Percentiles rank a stretch among this genome's conserved stretches.
These are phyloP conservation scores for Pleurotus tuber-regium DNA, from an alignment of 768 basidiomycete species.

Conservation along the genomic window DNA sequence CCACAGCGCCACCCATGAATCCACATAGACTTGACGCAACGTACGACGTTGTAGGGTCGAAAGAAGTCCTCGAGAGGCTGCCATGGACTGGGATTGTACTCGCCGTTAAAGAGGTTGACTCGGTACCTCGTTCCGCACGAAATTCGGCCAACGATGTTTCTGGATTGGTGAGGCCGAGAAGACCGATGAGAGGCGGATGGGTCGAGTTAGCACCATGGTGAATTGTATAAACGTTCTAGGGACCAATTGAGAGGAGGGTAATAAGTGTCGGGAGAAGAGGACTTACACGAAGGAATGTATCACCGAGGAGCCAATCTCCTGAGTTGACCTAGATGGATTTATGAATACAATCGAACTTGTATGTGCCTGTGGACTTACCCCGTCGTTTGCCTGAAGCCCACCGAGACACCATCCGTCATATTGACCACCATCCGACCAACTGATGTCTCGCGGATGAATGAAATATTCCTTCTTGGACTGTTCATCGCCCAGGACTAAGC, in stretches of 20 bases:
- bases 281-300: constrained; percentile 52
- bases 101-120: constrained; percentile 18
- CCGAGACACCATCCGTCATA: constrained; percentile 52
- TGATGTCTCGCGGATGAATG: constrained; percentile 51
- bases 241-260: constrained; percentile 11
- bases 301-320: constrained; percentile 63
- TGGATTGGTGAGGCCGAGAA: constrained; percentile 42
- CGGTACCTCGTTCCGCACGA: constrained; percentile 38
- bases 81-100: not conserved
- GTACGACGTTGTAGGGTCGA: constrained; percentile 5
- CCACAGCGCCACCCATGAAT: constrained; percentile 16
- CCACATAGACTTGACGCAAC: constrained; percentile 13
- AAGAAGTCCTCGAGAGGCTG: constrained; percentile 4
- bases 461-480: constrained; percentile 32
- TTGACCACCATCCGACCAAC: constrained; percentile 41
- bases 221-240: constrained; percentile 52
- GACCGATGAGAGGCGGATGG: constrained; percentile 41
- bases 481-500: constrained; percentile 41
- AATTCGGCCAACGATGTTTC: constrained; percentile 35
- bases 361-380: constrained; percentile 25
- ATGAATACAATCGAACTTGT: not conserved
- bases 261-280: not conserved
- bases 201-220: constrained; percentile 41
- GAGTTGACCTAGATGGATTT: constrained; percentile 28
- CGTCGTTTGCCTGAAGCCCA: constrained; percentile 53